Percentiles rank a stretch among this genome's conserved stretches.
Evolutionary conservation across 2,329 filamentous ascomycete species (phyloP).

Genomic region (Microsporum canis): DNA sequence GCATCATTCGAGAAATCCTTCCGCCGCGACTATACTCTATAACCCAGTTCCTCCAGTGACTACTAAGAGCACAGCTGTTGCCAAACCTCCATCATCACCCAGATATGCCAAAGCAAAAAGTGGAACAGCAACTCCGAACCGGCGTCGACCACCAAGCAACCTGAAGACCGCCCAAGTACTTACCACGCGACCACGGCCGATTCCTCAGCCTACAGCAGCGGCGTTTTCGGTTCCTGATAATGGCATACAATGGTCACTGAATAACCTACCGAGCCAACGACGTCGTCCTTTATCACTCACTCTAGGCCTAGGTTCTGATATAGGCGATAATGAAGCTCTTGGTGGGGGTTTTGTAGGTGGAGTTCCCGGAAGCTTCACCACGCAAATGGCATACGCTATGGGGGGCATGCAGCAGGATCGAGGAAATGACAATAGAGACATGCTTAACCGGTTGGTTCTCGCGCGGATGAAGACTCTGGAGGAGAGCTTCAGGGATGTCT

Average conservation of each 20-base stretch:
- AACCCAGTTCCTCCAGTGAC: constrained; percentile 47
- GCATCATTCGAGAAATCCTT: constrained; percentile 60
- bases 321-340: constrained; percentile 51
- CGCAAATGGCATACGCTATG: constrained; percentile 64
- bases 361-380: constrained; percentile 65
- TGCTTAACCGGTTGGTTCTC: constrained; percentile 68
- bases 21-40: constrained; percentile 73
- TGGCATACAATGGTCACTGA: constrained; percentile 43
- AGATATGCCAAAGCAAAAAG: not conserved
- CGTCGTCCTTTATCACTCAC: constrained; percentile 53
- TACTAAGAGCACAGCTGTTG: not conserved
- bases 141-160: not conserved
- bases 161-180: not conserved
- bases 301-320: constrained; percentile 61
- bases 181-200: constrained; percentile 1
- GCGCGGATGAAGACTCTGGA: constrained; percentile 88
- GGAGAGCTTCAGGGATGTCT: constrained; percentile 79
- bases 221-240: constrained; percentile 48
- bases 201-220: constrained; percentile 17
- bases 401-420: constrained; percentile 41
- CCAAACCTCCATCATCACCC: not conserved
- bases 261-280: constrained; percentile 25
- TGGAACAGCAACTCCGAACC: constrained; percentile 4
- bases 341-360: constrained; percentile 49
- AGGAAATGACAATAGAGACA: constrained; percentile 50